These are phyloP conservation scores for Dentipellis sp. DNA, from an alignment of 768 basidiomycete genomes.

Conservation along the genomic window DNA sequence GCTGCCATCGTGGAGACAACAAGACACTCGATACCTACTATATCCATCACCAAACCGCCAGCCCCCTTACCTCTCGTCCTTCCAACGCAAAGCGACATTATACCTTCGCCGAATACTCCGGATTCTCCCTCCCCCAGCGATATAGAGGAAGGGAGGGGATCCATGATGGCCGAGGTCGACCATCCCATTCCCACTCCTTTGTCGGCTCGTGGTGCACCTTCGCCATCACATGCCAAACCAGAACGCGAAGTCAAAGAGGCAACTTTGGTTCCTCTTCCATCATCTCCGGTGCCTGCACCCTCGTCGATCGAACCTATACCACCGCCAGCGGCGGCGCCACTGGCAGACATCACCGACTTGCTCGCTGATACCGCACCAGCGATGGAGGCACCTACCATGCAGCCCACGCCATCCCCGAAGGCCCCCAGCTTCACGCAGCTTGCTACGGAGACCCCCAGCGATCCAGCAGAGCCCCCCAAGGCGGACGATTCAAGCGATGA, in stretches of 20 bases:
- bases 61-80: conserved; percentile 62
- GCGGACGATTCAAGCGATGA: conserved; percentile 18
- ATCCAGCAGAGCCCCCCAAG: too few relatives aligned
- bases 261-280: not conserved
- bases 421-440: not conserved
- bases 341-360: conserved; percentile 36
- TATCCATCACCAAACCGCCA: conserved; percentile 62
- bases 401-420: conserved; percentile 25
- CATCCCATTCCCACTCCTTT: not conserved
- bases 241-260: not conserved
- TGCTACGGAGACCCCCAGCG: not conserved
- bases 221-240: not conserved
- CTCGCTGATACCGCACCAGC: conserved; percentile 35
- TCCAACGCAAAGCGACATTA: conserved; percentile 58
- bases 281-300: conserved; percentile 13
- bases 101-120: conserved; percentile 29
- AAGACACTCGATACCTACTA: conserved; percentile 34
- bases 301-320: not conserved
- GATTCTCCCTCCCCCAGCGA: conserved; percentile 19
- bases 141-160: conserved; percentile 13
- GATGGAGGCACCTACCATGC: conserved; percentile 20
- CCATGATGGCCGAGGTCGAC: conserved; percentile 12
- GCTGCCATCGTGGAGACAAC: conserved; percentile 7
- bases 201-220: not conserved
- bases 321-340: conserved; percentile 1